A percentile compares a stretch with the other conserved stretches of the same genome.
phyloP scores from a whole-genome alignment of 768 basidiomycete species.

The Phaffia australis region DNA sequence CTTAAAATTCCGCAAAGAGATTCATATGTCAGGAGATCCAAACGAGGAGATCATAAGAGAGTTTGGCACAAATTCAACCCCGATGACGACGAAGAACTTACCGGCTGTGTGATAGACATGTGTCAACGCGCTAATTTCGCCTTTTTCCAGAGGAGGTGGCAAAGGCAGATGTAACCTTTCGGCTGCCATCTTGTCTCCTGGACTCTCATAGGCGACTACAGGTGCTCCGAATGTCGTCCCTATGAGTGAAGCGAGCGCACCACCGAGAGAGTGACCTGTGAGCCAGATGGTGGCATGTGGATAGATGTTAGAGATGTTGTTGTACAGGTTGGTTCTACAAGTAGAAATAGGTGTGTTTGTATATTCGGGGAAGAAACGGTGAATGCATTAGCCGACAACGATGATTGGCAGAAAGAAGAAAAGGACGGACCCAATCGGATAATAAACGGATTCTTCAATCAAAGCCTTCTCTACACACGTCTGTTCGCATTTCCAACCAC shows the following conservation, averaged over 20 bases:
- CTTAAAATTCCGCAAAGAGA: constrained; percentile 33
- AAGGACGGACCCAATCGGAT: constrained; percentile 64
- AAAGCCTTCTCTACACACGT: constrained; percentile 69
- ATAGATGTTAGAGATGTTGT: constrained; percentile 83
- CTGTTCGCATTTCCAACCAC: constrained; percentile 64
- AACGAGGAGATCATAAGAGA: background rate
- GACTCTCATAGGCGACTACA: constrained; percentile 80
- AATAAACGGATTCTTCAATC: constrained; percentile 73
- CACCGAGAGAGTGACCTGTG: constrained; percentile 62
- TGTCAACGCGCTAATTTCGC: constrained; percentile 43
- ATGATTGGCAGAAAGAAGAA: background rate
- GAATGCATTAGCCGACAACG: background rate
- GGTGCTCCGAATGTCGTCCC: constrained; percentile 87
- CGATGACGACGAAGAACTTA: background rate
- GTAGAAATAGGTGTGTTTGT: background rate
- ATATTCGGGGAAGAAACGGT: too few relatives aligned
- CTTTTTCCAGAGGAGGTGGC: constrained; percentile 48
- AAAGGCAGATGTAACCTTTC: constrained; percentile 72
- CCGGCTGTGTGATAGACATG: constrained; percentile 79
- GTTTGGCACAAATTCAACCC: background rate
- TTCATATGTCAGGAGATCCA: background rate
- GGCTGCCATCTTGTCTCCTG: constrained; percentile 72
- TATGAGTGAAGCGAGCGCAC: constrained; percentile 68
- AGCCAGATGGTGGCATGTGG: constrained; percentile 84
- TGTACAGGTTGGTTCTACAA: constrained; percentile 65